Evolutionary conservation across 208 protist genomes (phyloP).

Genomic region (Naegleria gruberi): DNA sequence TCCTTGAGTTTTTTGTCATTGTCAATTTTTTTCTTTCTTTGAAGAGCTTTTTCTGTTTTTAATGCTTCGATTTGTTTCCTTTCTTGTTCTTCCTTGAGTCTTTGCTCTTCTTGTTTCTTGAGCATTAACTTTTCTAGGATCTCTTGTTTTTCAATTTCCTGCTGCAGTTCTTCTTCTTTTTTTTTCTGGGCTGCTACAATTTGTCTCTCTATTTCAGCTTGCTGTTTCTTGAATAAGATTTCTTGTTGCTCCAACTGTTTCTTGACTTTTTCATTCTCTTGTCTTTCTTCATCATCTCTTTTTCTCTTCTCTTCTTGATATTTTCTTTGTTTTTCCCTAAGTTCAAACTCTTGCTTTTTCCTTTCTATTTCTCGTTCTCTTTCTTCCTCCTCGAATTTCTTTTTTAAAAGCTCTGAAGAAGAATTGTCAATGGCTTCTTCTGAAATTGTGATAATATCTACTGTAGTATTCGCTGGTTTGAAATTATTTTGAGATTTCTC

Average conservation of each 20-base stretch:
- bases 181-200: neutral
- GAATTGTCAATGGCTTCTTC: neutral
- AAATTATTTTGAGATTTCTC: neutral
- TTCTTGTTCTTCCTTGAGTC: conserved; percentile 18
- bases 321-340: conserved; percentile 24
- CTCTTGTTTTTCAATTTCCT: neutral
- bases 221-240: neutral
- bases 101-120: conserved; percentile 23
- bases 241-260: neutral
- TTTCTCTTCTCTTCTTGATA: conserved; percentile 20
- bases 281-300: conserved; percentile 17
- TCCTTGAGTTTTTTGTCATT: conserved; percentile 19
- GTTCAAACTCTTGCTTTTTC: conserved; percentile 10
- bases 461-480: neutral
- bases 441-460: neutral
- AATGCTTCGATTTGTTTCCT: neutral
- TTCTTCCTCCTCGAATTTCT: conserved; percentile 22
- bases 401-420: conserved; percentile 23
- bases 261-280: neutral
- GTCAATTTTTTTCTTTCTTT: conserved; percentile 21
- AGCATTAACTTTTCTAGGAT: neutral
- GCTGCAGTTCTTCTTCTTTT: neutral
- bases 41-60: neutral
- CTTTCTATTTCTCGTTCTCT: conserved; percentile 18
- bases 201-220: neutral